Base-by-base conservation (phyloP, 2,329 filamentous ascomycete genomes). In the Pyrenochaeta sp. region DNA sequence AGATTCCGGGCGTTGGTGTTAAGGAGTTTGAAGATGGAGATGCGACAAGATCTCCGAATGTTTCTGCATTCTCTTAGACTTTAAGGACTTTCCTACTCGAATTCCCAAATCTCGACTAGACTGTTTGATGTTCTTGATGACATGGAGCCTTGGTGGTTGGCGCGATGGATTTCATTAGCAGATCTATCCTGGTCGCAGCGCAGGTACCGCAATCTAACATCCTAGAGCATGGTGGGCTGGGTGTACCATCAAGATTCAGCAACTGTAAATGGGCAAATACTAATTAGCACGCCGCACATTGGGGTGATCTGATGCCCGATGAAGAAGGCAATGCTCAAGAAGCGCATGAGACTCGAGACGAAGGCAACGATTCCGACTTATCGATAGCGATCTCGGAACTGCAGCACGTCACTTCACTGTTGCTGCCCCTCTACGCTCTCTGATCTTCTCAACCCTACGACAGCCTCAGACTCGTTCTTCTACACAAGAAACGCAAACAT, bases 361-460 rank as follows among this genome's bases (percentile, higher is more conserved):
- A 57, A 53, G 42, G 47, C 49, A 51, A 56, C 54, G 40, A 45
- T 60, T 58, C 57, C 54, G 53, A 58, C 27, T 52, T 62, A 61
- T 68, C 55, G 63, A 65, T 69, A 64, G 55, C 57, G 56, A 33
- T 36, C 42, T 61, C 54, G 60, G 66, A 62, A 63, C 50, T 49
- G 36, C 49, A 60, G 54, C 62, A 63, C 63, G 59, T 64, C 59
- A 62, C 55, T 31, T 47, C 41, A 31, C 37, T 2, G 29, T 51
- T 48, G 20, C 44, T 58, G 60, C 60, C 59, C 63, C 60, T 59
- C 59, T 48, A 48, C 47, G 33, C 18, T 11, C 41, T 45, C 49
- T 40, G 21, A 39, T 45, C 21, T 46, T 46, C 37, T 10, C 52
- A 30, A 49, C 46, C 49, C 55, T 27, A 32, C 46, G 21, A 49